Evolutionary conservation across 176 grass and related monocot genomes (phyloP), one percentile per base, ranked within the genome.

Genomic region (Triticum dicoccoides): DNA sequence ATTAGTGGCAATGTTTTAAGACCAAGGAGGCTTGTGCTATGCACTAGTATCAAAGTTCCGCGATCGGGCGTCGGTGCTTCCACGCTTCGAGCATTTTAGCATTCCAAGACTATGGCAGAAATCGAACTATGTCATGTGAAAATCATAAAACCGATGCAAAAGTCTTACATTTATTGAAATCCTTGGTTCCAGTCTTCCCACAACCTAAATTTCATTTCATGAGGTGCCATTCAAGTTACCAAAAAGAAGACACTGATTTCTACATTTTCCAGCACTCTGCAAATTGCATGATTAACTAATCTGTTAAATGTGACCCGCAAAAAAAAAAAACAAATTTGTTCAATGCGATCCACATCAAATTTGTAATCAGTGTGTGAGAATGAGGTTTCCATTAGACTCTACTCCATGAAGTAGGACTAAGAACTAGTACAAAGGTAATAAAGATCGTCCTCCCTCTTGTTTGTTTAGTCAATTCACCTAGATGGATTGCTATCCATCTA

Each of bases 401-500:
- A 76, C 65, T 82, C 66, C 21, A 54, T n/a, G 9, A 44, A 68
- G 30, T 11, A 82, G 65, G 21, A 69, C 80, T 54, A 11, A 11
- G 29, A 82, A 38, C 37, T 25, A 8, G 47, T 70, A 38, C 80
- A 58, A 69, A 70, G 12, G 13, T 78, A 58, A 24, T 54, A 66
- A 70, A 23, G 42, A 21, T 71, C 18, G 51, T 54, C 51, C 51
- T 61, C 71, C 41, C 17, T 74, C 41, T 66, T 58, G 69, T 42
- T 80, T 61, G 66, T 49, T 67, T 70, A 65, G 42, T 52, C 25
- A 25, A 62, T 83, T 83, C 61, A 47, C 14, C 10, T 49, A 71
- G 77, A 56, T 58, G 49, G 83, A 81, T 85, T 89, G 89, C 85
- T 87, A 86, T 63, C 25, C 84, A 79, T 90, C 61, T 20, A 92